These are phyloP conservation scores for Neurospora sp. DNA, from an alignment of 495 filamentous ascomycete genomes.

Conservation along the genomic window DNA sequence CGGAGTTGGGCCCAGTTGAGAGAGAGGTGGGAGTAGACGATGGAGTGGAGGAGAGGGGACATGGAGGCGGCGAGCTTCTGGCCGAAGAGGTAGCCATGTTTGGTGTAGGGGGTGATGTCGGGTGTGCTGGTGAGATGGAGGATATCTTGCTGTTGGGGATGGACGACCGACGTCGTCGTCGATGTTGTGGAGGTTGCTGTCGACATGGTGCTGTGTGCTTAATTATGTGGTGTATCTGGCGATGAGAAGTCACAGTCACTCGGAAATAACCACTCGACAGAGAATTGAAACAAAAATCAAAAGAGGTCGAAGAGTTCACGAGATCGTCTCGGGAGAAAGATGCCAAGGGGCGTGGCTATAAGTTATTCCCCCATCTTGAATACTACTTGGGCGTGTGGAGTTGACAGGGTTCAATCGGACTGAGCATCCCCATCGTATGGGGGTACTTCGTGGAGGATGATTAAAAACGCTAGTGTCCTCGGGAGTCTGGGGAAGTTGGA, in stretches of 20 bases:
- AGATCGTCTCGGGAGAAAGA: neutral
- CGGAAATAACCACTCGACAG: neutral
- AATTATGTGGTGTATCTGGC: neutral
- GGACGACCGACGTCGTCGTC: neutral
- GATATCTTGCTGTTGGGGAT: neutral
- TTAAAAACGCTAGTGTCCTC: neutral
- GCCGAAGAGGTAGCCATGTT: constrained; percentile 47
- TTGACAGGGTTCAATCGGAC: neutral
- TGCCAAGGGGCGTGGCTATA: neutral
- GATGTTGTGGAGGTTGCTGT: neutral
- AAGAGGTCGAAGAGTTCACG: neutral
- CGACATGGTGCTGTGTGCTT: neutral
- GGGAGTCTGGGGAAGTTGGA: neutral
- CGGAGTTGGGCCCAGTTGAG: constrained; percentile 55
- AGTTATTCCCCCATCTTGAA: neutral
- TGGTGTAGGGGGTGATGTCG: constrained; percentile 28
- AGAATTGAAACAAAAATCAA: neutral
- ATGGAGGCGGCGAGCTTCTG: constrained; percentile 51
- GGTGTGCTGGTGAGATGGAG: neutral
- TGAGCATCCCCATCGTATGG: neutral
- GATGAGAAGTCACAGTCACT: neutral
- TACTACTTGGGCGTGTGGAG: neutral
- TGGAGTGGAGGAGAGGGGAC: constrained; percentile 58
- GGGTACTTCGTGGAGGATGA: neutral
- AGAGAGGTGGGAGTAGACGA: constrained; percentile 48